Percentiles rank a stretch among this genome's conserved stretches.
Conservation (phyloP, 129 eudicot genomes). For the Flaveria brownii region DNA sequence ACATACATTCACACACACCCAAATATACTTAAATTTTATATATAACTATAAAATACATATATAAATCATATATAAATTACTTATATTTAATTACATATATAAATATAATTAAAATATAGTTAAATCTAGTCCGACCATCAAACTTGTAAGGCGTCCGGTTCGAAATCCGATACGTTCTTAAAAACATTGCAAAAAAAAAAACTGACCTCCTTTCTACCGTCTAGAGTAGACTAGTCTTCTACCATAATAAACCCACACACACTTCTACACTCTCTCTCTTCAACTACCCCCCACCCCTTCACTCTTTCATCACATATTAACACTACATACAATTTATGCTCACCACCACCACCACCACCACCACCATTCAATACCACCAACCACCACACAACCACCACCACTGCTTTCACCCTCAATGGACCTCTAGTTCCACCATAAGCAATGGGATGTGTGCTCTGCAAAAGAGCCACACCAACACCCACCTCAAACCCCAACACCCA, state of each 20-base stretch:
- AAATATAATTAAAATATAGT: no score
- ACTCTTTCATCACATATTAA: background rate
- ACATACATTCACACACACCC: no score
- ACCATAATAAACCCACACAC: constrained; percentile 9
- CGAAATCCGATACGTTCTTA: no score
- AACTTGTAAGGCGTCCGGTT: no score
- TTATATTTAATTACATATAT: no score
- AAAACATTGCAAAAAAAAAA: no score
- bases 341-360: background rate
- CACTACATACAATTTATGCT: background rate
- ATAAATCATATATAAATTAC: no score
- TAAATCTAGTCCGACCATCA: no score
- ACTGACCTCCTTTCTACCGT: constrained; percentile 29
- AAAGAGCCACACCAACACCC: constrained; percentile 39
- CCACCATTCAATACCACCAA: constrained; percentile 25
- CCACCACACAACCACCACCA: constrained; percentile 25
- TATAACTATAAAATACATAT: no score
- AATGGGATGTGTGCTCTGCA: constrained; percentile 59
- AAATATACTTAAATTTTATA: no score
- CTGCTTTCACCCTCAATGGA: constrained; percentile 4
- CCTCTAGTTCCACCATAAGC: constrained; percentile 15
- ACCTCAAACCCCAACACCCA: constrained; percentile 19
- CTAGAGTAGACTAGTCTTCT: background rate
- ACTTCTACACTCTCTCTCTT: background rate
- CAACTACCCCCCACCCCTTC: background rate